phyloP scores from a whole-genome alignment of 2,329 filamentous ascomycete genomes.

The Aureobasidium namibiae region DNA sequence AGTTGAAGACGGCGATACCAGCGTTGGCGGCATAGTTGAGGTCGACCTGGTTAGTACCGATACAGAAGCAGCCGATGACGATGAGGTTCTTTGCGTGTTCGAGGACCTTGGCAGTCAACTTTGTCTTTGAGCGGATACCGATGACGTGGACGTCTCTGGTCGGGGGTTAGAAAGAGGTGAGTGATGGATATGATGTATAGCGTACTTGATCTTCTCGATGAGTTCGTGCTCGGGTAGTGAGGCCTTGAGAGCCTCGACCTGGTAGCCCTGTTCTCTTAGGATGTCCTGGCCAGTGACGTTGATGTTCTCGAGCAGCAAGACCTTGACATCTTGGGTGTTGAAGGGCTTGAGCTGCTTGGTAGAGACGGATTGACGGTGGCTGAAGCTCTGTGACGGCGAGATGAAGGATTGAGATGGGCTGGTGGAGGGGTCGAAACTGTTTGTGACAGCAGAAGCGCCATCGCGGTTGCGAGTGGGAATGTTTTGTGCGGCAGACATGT shows the following conservation, averaged over 20 bases:
- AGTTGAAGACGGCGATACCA: conserved; percentile 98
- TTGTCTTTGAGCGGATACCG: conserved; percentile 96
- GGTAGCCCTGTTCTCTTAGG: conserved; percentile 78
- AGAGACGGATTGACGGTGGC: conserved; percentile 32
- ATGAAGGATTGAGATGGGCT: conserved; percentile 61
- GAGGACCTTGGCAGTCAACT: conserved; percentile 77
- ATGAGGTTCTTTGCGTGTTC: conserved; percentile 87
- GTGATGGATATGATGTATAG: neutral
- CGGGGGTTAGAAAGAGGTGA: neutral
- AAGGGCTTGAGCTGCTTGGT: conserved; percentile 87
- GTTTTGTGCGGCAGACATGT: conserved; percentile 26
- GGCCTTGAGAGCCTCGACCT: conserved; percentile 84
- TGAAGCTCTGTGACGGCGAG: conserved; percentile 57
- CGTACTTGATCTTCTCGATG: conserved; percentile 87
- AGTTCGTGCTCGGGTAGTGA: conserved; percentile 87
- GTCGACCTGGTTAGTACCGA: conserved; percentile 93
- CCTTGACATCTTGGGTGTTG: conserved; percentile 92
- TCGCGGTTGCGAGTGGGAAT: conserved; percentile 26
- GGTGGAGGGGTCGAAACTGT: conserved; percentile 29
- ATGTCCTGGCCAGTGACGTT: conserved; percentile 85
- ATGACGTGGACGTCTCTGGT: conserved; percentile 87
- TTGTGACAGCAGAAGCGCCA: conserved; percentile 26
- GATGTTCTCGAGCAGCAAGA: conserved; percentile 89
- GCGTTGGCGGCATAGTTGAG: conserved; percentile 72
- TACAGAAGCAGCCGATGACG: conserved; percentile 97